Base-by-base conservation (phyloP, 805 yeast species). In the Jamesozyma lodderae region DNA sequence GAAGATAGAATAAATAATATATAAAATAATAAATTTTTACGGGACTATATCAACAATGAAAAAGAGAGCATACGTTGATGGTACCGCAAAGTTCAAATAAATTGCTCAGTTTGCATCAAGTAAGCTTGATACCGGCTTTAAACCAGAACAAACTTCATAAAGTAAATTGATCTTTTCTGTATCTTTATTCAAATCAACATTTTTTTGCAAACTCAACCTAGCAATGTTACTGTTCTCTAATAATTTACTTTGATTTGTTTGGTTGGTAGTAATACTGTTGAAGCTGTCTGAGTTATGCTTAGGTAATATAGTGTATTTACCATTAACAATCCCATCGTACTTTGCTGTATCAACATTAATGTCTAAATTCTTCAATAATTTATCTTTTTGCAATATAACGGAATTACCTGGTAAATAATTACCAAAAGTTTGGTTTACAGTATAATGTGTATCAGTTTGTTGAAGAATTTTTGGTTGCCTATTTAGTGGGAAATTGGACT, bases 321-420 rank as follows among this genome's bases (percentile, higher is more conserved):
- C 63, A 10, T 41, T 26, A 3, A 57, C 56, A 5, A 33, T 36
- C 6, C 41, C 35, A 8, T 42, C 34, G 19, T 48, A 48, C 16
- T 43, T 42, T 3, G 42, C 29, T 2, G 36, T 20, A 35, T 54
- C 46, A 4, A 42, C 32, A 3, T 41, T 19, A 6, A 52, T 36
- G 4, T 36, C 29, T 4, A 48, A 21, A 33, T 57, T 58, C n/a
- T 48, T 49, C 22, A 51, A 41, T 18, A 53, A 41, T 21, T 40
- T 51, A 33, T 59, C 60, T 28, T 45, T 49, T 23, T 48, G 46
- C 18, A 52, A 33, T 5, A 42, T 38, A 16, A 55, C 33, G 3
- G 56, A 57, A 47, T 73, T 65, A 1, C 94, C 94, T 7, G 73
- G 65, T 2, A 79, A 68, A 33, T 88, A 63, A 10, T 83, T 72